Conservation (phyloP, 73 alveolate species). For the Paramecium biaurelia region DNA sequence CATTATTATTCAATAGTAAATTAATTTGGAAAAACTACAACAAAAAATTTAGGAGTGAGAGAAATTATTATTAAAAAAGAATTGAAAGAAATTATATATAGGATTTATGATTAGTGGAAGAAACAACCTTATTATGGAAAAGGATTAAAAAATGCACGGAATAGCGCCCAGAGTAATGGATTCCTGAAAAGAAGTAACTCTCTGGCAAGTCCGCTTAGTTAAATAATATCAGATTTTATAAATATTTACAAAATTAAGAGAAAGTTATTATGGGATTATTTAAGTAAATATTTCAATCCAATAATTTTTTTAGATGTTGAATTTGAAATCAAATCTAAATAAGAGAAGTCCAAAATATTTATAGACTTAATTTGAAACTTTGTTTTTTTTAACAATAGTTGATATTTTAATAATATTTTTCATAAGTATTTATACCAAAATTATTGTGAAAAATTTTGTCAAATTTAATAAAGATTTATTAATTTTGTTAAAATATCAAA, state of each 20-base stretch:
- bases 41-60: too few species aligned
- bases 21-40: too few species aligned
- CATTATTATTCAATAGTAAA: too few species aligned
- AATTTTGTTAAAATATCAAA: neutral
- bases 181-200: slow-evolving; percentile 12
- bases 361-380: neutral
- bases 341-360: neutral
- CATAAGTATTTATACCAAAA: neutral
- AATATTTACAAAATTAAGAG: neutral
- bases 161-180: slow-evolving; percentile 24
- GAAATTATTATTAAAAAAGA: too few species aligned
- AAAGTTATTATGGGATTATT: neutral
- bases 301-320: neutral
- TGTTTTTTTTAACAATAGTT: neutral
- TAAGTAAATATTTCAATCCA: too few species aligned
- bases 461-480: slow-evolving; percentile 1
- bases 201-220: slow-evolving; percentile 22
- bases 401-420: neutral
- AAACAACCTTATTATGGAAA: too few species aligned
- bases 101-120: too few species aligned
- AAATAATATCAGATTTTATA: neutral
- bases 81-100: too few species aligned
- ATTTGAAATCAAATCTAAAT: neutral
- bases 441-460: neutral
- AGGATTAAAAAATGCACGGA: neutral